A percentile compares a stretch with the other conserved stretches of the same genome.
Conservation (phyloP, 805 yeast genomes). For the Nakazawaea laoshanensis region DNA sequence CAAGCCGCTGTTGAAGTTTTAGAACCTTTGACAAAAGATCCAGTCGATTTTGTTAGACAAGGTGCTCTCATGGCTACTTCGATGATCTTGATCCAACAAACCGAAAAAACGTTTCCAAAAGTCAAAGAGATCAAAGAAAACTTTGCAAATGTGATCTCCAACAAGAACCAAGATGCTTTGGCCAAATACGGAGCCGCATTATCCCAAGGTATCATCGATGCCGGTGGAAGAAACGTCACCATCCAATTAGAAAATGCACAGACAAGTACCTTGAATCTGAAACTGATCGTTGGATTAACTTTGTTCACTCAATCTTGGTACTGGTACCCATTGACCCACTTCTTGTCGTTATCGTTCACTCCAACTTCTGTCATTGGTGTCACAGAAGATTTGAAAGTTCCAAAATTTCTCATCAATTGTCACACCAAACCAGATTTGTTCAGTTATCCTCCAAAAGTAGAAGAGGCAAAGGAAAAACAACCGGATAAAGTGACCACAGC, state of each 20-base stretch:
- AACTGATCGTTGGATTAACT: conserved; percentile 87
- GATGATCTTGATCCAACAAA: conserved; percentile 83
- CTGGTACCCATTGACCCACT: conserved; percentile 97
- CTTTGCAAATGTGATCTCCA: conserved; percentile 66
- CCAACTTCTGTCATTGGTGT: conserved; percentile 91
- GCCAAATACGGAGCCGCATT: conserved; percentile 97
- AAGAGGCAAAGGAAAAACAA: conserved; percentile 69
- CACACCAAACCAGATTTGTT: conserved; percentile 74
- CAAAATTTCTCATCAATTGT: conserved; percentile 74
- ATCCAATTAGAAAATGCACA: conserved; percentile 82
- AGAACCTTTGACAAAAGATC: conserved; percentile 87
- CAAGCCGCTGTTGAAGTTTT: conserved; percentile 85
- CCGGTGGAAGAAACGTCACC: conserved; percentile 97
- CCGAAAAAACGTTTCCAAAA: conserved; percentile 73
- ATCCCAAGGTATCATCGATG: conserved; percentile 96
- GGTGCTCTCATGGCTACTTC: conserved; percentile 92
- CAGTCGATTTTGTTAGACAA: conserved; percentile 96
- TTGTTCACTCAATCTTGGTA: conserved; percentile 94
- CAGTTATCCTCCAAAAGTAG: conserved; percentile 84
- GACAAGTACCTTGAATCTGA: conserved; percentile 83
- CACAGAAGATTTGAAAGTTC: conserved; percentile 75
- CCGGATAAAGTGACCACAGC: conserved; percentile 90
- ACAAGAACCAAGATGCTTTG: conserved; percentile 91
- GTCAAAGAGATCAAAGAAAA: conserved; percentile 70
- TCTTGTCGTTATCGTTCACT: conserved; percentile 81